phyloP scores from a whole-genome alignment of 2,329 filamentous ascomycete species.

The Samsoniella hepiali region DNA sequence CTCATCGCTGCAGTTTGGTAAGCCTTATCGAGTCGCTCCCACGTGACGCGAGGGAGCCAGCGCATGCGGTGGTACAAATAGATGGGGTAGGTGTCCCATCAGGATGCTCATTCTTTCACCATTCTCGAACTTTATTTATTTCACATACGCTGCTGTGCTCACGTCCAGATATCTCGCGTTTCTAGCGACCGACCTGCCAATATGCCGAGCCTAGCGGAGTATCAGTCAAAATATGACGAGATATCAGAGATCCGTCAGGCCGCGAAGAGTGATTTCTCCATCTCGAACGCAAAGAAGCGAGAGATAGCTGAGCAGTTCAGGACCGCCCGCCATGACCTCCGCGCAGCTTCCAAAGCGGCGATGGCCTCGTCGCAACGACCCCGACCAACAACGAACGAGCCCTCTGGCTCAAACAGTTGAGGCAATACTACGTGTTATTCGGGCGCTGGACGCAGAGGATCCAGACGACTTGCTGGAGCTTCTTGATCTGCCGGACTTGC shows the following conservation, averaged over 20 bases:
- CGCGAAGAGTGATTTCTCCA: conserved; percentile 18
- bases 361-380: conserved; percentile 1
- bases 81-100: neutral
- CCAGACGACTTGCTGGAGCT: no score
- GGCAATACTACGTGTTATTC: neutral
- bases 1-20: no score
- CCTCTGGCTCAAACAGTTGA: neutral
- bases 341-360: conserved; percentile 13
- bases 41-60: neutral
- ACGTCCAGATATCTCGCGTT: conserved; percentile 3
- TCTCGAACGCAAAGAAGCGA: conserved; percentile 18
- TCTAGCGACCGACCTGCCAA: conserved; percentile 4
- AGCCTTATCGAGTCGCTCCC: no score
- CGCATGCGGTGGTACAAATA: neutral
- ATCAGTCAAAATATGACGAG: conserved; percentile 19
- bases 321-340: conserved; percentile 12
- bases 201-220: conserved; percentile 19
- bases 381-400: neutral
- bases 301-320: conserved; percentile 15
- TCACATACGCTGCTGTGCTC: neutral
- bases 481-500: no score
- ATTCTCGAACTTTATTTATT: neutral
- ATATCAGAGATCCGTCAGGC: conserved; percentile 18
- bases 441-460: neutral
- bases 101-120: neutral